Percentiles rank a stretch among this genome's conserved stretches.
Conservation (phyloP, 192 early-diverging fungal genomes). For the Obelidium mucronatum region DNA sequence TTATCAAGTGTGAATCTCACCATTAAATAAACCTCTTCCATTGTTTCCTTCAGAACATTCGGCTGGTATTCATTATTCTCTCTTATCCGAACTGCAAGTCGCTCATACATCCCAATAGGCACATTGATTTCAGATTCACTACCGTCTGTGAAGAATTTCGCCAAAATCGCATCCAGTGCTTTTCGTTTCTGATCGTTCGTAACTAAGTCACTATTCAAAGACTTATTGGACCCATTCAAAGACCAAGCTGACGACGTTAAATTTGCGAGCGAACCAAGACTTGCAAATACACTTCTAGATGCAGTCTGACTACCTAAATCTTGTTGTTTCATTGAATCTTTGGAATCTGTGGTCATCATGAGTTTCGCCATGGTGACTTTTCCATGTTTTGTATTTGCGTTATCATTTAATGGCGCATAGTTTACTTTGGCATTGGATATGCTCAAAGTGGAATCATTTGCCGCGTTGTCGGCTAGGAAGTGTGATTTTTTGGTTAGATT, state of each 20-base stretch:
- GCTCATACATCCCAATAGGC: conserved; percentile 6
- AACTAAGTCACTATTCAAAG: not conserved
- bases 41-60: conserved; percentile 5
- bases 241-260: not conserved
- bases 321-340: too few relatives aligned
- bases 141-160: conserved; percentile 9
- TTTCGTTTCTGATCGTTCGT: conserved; percentile 7
- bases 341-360: too few relatives aligned
- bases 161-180: not conserved
- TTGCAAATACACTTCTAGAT: not conserved
- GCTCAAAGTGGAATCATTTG: too few relatives aligned
- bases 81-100: not conserved
- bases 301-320: too few relatives aligned
- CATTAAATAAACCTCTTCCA: conserved; percentile 29
- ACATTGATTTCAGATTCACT: conserved; percentile 2
- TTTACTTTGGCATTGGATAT: too few relatives aligned
- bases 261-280: conserved; percentile 7
- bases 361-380: too few relatives aligned
- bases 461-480: too few relatives aligned
- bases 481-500: too few relatives aligned
- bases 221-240: not conserved
- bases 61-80: conserved; percentile 8
- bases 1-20: not conserved
- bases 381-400: too few relatives aligned
- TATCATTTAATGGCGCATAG: too few relatives aligned